phyloP scores from a whole-genome alignment of 257 asterid species.

The Thymus quinquecostatus region DNA sequence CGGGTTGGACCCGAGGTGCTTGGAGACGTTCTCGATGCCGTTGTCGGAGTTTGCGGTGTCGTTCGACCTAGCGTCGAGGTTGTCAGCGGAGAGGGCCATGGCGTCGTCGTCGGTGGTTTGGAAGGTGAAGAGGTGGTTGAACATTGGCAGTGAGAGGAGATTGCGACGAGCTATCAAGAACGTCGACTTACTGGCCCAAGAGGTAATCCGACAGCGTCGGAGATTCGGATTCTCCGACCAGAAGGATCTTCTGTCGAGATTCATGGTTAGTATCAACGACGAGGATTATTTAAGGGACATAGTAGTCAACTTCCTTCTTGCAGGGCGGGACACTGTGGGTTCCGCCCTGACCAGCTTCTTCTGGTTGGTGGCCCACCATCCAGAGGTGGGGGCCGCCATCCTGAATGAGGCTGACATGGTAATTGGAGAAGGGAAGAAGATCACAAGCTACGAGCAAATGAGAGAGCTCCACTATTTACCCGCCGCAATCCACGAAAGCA shows the following conservation, averaged over 20 bases:
- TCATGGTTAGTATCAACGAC: slow-evolving; percentile 38
- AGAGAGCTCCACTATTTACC: slow-evolving; percentile 46
- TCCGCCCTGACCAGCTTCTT: slow-evolving; percentile 49
- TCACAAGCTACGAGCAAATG: slow-evolving; percentile 32
- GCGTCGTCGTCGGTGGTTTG: slow-evolving; percentile 35
- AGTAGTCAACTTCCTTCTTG: slow-evolving; percentile 42
- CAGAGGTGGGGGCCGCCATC: slow-evolving; percentile 40
- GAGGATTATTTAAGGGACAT: slow-evolving; percentile 40
- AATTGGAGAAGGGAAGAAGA: slow-evolving; percentile 27
- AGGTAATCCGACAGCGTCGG: slow-evolving; percentile 41
- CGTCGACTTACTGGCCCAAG: slow-evolving; percentile 30
- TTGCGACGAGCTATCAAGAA: slow-evolving; percentile 28
- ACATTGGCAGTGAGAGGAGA: slow-evolving; percentile 38
- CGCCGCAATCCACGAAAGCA: slow-evolving; percentile 53
- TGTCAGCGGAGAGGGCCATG: slow-evolving; percentile 49
- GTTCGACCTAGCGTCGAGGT: slow-evolving; percentile 43
- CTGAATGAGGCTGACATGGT: slow-evolving; percentile 38
- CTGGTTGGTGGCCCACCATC: slow-evolving; percentile 44
- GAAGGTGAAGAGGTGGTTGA: slow-evolving; percentile 39
- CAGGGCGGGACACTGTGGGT: slow-evolving; percentile 43
- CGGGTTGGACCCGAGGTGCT: slow-evolving; percentile 40
- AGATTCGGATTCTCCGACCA: slow-evolving; percentile 22
- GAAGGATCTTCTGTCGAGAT: slow-evolving; percentile 47
- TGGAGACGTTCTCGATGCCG: slow-evolving; percentile 19
- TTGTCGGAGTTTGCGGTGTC: slow-evolving; percentile 35